Conservation (phyloP, 2,329 filamentous ascomycete genomes). For the Helminthosporium solani region DNA sequence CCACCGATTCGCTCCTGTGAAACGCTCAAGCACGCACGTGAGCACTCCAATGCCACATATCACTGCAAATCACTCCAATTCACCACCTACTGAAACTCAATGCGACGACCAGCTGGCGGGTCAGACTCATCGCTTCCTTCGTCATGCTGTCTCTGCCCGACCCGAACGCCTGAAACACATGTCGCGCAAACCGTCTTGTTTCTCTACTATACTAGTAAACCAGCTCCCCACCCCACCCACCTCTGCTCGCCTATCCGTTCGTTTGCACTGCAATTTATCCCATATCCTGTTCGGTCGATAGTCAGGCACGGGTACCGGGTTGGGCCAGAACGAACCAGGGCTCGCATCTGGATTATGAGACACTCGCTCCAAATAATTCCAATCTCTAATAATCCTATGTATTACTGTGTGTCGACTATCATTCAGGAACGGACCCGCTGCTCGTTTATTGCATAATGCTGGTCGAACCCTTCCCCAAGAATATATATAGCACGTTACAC, state of each 20-base stretch:
- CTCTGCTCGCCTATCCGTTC: conserved; percentile 14
- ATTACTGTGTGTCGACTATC: too few species aligned
- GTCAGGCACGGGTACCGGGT: conserved; percentile 18
- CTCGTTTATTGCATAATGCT: too few species aligned
- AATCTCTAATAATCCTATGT: too few species aligned
- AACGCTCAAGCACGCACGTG: conserved; percentile 3
- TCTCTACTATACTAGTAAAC: too few species aligned
- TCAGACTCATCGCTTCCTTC: conserved; percentile 5
- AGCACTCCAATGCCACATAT: conserved; percentile 12
- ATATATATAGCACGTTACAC: too few species aligned
- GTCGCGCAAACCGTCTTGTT: conserved; percentile 11
- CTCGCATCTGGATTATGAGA: conserved; percentile 23
- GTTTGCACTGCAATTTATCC: conserved; percentile 3
- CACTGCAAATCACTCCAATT: conserved; percentile 6
- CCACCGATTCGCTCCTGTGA: background rate
- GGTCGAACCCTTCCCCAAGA: too few species aligned
- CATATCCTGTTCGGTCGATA: conserved; percentile 21
- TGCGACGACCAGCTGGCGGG: conserved; percentile 14
- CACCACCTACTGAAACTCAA: conserved; percentile 13
- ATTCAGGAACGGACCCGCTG: too few species aligned
- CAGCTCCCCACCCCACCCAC: too few species aligned
- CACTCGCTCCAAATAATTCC: too few species aligned
- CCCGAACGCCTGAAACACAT: conserved; percentile 1
- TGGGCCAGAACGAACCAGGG: conserved; percentile 11
- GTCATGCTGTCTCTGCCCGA: conserved; percentile 6